Percentiles rank a stretch among this genome's conserved stretches.
Evolutionary conservation across 2,329 filamentous ascomycete genomes (phyloP).

Genomic region (Microsporum audouinii): DNA sequence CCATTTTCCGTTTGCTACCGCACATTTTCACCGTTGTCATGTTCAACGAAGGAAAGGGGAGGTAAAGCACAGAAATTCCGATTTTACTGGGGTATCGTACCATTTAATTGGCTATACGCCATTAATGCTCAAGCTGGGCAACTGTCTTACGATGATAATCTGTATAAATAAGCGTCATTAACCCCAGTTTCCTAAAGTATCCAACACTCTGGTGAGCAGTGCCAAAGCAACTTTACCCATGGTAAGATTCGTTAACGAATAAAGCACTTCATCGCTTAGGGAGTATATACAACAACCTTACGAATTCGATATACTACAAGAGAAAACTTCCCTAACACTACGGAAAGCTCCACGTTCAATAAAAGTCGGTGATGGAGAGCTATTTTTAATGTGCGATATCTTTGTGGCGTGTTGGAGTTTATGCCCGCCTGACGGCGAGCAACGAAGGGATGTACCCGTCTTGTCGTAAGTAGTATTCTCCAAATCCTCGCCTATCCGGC

Average conservation of each 20-base stretch:
- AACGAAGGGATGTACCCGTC: not conserved
- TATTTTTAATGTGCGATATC: not conserved
- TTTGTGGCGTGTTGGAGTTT: not conserved
- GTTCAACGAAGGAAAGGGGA: not conserved
- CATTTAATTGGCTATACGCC: no score
- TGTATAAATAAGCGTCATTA: not conserved
- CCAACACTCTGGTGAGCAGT: slow-evolving; percentile 5
- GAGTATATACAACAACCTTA: not conserved
- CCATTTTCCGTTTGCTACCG: not conserved
- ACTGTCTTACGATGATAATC: not conserved
- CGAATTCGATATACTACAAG: not conserved
- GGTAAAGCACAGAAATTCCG: no score
- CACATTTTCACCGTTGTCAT: not conserved
- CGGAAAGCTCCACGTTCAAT: not conserved
- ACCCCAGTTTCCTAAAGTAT: not conserved
- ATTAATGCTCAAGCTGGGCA: no score
- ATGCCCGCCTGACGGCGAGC: not conserved
- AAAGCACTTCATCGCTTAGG: not conserved
- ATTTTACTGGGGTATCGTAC: no score
- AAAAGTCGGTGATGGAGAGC: slow-evolving; percentile 2
- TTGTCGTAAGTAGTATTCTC: not conserved
- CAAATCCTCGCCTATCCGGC: not conserved
- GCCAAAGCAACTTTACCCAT: not conserved
- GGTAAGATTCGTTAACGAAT: not conserved
- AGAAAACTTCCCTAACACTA: not conserved